phyloP scores from a whole-genome alignment of 2,329 filamentous ascomycete genomes.

The Massarina eburnea region DNA sequence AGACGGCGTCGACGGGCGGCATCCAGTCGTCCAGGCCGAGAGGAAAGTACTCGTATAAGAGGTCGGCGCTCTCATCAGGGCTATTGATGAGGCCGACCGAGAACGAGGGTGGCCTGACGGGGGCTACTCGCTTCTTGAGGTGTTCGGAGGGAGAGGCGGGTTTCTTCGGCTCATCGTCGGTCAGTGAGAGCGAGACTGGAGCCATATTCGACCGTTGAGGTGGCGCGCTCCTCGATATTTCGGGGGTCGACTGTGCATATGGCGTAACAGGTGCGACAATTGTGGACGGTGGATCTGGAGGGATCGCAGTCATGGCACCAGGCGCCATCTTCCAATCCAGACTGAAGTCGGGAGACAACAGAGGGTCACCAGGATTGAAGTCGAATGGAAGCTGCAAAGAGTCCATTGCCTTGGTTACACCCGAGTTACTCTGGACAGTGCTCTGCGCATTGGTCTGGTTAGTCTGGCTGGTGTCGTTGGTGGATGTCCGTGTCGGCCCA shows the following conservation, averaged over 20 bases:
- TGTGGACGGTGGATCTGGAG: constrained; percentile 41
- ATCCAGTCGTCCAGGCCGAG: constrained; percentile 91
- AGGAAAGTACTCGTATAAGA: constrained; percentile 93
- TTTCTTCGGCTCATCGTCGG: constrained; percentile 57
- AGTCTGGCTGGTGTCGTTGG: constrained; percentile 37
- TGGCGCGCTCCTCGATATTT: constrained; percentile 47
- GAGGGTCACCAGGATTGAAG: constrained; percentile 45
- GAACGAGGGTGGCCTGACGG: constrained; percentile 48
- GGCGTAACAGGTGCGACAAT: constrained; percentile 39
- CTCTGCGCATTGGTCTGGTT: constrained; percentile 28
- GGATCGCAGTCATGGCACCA: constrained; percentile 47
- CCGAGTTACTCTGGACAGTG: constrained; percentile 12
- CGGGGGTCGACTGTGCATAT: constrained; percentile 57
- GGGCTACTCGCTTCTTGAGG: constrained; percentile 38
- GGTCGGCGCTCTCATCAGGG: constrained; percentile 74
- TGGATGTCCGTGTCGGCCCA: constrained; percentile 40
- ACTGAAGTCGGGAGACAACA: constrained; percentile 43
- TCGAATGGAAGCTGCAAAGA: constrained; percentile 45
- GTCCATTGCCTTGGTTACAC: constrained; percentile 35
- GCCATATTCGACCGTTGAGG: constrained; percentile 46
- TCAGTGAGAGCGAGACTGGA: constrained; percentile 58
- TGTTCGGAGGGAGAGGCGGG: constrained; percentile 38
- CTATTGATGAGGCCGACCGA: constrained; percentile 58
- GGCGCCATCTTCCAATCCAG: constrained; percentile 49
- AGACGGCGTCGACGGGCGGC: constrained; percentile 86